phyloP scores from a whole-genome alignment of 164 flowering plant genomes.

The Stephania japonica region DNA sequence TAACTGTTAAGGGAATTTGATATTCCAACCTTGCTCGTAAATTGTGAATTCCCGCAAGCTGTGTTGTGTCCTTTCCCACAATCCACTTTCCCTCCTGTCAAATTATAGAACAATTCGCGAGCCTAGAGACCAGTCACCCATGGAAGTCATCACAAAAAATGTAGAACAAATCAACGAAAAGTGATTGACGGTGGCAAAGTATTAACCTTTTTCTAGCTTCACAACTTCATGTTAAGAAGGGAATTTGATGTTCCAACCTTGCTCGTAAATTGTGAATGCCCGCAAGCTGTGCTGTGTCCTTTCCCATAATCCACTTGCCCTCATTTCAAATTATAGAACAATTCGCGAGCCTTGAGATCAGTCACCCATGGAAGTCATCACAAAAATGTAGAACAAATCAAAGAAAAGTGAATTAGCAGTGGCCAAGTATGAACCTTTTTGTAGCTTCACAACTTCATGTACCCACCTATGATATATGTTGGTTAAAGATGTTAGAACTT shows the following conservation, averaged over 20 bases:
- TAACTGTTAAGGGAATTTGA: neutral
- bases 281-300: slow-evolving; percentile 78
- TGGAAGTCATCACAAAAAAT: slow-evolving; percentile 3
- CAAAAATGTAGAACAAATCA: slow-evolving; percentile 2
- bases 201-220: neutral
- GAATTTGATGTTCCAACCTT: slow-evolving; percentile 22
- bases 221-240: neutral
- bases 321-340: slow-evolving; percentile 95
- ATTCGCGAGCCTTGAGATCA: slow-evolving; percentile 78
- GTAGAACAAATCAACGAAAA: neutral
- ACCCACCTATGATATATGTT: slow-evolving; percentile 84
- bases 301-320: slow-evolving; percentile 95
- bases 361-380: slow-evolving; percentile 7
- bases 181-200: slow-evolving; percentile 3
- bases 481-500: too few relatives aligned
- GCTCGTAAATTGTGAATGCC: slow-evolving; percentile 88
- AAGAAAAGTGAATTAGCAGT: slow-evolving; percentile 5
- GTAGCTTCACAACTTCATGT: neutral
- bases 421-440: neutral
- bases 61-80: slow-evolving; percentile 93
- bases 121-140: slow-evolving; percentile 55
- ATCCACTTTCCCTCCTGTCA: slow-evolving; percentile 96
- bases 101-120: slow-evolving; percentile 83
- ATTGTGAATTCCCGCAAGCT: slow-evolving; percentile 69
- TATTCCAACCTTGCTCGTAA: slow-evolving; percentile 66